Evolutionary conservation across 2,329 filamentous ascomycete species (phyloP), one percentile per base, ranked within the genome.

Genomic region (Trichoderma cornu-damae): DNA sequence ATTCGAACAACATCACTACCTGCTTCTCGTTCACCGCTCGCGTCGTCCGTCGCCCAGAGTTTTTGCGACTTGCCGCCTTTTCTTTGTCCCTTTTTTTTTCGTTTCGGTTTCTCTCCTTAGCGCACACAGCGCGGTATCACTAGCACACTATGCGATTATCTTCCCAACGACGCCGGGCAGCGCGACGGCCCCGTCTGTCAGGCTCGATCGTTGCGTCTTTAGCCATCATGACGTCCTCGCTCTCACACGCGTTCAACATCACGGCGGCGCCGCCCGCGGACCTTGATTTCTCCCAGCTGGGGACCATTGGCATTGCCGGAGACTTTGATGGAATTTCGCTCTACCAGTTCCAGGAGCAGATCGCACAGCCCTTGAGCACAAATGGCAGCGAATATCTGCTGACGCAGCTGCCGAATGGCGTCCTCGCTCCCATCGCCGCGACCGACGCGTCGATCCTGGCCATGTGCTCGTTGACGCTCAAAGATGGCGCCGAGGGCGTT

Each of bases 321-420:
- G 87, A 96, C 73, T 99, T 96, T 70, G 85, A 89, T 67, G 90
- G 91, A 55, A 88, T 97, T 66, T 96, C 94, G 11, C 77, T 96
- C 37, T 97, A 94, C 75, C 79, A 92, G 68, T 97, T 86, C 67
- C 79, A 87, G 66, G 89, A 88, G 61, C 93, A 99, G 70, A 86
- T 79, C 59, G 84, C 93, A 71, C 77, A 79, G 60, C 74, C 80
- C 14, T 82, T 84, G 65, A 84, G 75, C 66, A 83, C 80, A 59
- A 91, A 96, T 77, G 90, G 89, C 69, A 90, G 86, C 66, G 85
- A 92, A 67, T 87, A 89, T 16, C 81, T 99, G 38, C 81, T 96
- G 55, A 84, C 87, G 18, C 84, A 86, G 52, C 83, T 96, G 63
- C 93, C 94, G 3, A 94, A 96, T 73, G 91, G 92, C 65, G 84